Conservation (phyloP, 768 basidiomycete species). For the Tricholomella constricta region DNA sequence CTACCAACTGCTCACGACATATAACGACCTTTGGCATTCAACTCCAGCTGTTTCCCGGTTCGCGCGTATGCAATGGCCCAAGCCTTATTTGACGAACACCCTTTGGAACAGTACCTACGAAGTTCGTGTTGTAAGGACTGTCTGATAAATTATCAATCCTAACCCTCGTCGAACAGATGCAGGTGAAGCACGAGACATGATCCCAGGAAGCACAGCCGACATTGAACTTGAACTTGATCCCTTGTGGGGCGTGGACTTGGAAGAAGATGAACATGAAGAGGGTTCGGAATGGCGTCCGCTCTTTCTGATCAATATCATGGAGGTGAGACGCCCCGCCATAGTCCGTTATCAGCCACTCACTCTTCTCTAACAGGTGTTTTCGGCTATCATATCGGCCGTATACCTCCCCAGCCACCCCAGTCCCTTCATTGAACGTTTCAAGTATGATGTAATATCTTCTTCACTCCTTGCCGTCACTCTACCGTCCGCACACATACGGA, state of each 20-base stretch:
- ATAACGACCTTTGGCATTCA: constrained; percentile 13
- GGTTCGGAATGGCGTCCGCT: constrained; percentile 38
- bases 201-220: constrained; percentile 56
- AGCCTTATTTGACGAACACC: constrained; percentile 76
- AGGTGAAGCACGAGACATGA: constrained; percentile 55
- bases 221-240: constrained; percentile 42
- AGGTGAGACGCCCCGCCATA: constrained; percentile 36
- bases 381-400: constrained; percentile 37
- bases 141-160: background rate
- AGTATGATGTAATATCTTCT: constrained; percentile 82
- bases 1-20: constrained; percentile 13
- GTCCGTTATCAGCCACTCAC: background rate
- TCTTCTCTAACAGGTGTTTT: constrained; percentile 34
- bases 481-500: constrained; percentile 37
- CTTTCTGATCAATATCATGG: constrained; percentile 33
- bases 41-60: constrained; percentile 7
- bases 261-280: constrained; percentile 25
- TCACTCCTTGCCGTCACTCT: constrained; percentile 64
- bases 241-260: constrained; percentile 26
- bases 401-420: constrained; percentile 37
- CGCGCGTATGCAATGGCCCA: constrained; percentile 58
- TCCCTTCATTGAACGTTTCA: constrained; percentile 77
- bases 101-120: constrained; percentile 71
- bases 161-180: constrained; percentile 42
- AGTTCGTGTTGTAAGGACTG: constrained; percentile 39